A percentile compares a stretch with the other conserved stretches of the same genome.
phyloP scores from a whole-genome alignment of 2,329 filamentous ascomycete genomes.

The Plectosphaerella cucumerina region DNA sequence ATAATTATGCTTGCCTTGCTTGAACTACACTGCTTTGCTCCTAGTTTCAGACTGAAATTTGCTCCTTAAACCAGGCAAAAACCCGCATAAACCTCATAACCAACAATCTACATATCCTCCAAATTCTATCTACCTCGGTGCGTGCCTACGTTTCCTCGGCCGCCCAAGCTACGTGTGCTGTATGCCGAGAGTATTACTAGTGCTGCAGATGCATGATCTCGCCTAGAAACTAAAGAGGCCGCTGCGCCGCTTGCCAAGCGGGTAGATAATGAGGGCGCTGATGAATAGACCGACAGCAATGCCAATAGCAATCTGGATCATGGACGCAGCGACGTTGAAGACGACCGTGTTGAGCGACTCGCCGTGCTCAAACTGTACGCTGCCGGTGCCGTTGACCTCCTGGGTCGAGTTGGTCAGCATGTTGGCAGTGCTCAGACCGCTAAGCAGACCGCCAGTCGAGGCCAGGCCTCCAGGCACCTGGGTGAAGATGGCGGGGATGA shows the following conservation, averaged over 20 bases:
- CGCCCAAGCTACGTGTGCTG: too few species aligned
- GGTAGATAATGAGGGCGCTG: constrained; percentile 44
- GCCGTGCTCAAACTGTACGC: constrained; percentile 16
- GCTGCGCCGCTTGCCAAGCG: constrained; percentile 44
- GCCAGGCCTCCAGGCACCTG: constrained; percentile 45
- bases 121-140: too few species aligned
- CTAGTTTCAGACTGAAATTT: too few species aligned
- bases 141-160: too few species aligned
- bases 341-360: constrained; percentile 28
- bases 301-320: constrained; percentile 50
- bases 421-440: constrained; percentile 39
- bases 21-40: too few species aligned
- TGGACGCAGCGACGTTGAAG: constrained; percentile 42
- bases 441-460: constrained; percentile 40
- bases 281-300: constrained; percentile 47
- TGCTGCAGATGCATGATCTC: too few species aligned
- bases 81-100: too few species aligned
- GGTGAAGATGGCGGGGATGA: constrained; percentile 44
- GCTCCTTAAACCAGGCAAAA: too few species aligned
- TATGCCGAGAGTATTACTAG: too few species aligned
- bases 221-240: constrained; percentile 43
- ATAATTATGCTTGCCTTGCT: too few species aligned
- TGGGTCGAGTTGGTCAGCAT: constrained; percentile 32
- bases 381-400: constrained; percentile 28
- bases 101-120: too few species aligned